phyloP scores from a whole-genome alignment of 345 rosid genomes.

The Durio zibethinus region DNA sequence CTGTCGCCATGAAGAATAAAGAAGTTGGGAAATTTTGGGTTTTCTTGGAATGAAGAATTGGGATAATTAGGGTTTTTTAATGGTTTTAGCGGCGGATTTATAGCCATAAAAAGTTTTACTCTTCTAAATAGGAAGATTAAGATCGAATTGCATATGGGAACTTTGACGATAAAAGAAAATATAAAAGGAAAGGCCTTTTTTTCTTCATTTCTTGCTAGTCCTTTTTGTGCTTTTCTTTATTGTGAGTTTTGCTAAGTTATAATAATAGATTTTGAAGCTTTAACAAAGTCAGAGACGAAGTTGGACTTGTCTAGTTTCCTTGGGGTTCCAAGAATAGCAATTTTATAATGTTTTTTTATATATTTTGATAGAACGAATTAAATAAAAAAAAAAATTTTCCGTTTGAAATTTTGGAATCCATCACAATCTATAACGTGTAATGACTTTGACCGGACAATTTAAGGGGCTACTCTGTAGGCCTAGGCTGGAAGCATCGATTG shows the following conservation, averaged over 20 bases:
- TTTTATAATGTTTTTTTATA: no score
- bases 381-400: no score
- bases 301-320: background rate
- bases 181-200: background rate
- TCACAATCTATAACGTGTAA: background rate
- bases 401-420: background rate
- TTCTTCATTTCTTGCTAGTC: background rate
- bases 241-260: background rate
- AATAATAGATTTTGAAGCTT: background rate
- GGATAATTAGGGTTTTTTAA: conserved; percentile 11
- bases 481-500: background rate
- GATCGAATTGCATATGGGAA: background rate
- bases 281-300: background rate
- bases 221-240: no score
- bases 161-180: background rate
- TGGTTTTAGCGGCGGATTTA: background rate
- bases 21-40: background rate
- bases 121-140: background rate
- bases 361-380: no score
- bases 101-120: background rate
- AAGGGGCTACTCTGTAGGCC: background rate
- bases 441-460: background rate
- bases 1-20: conserved; percentile 47
- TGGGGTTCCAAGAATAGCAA: conserved; percentile 13
- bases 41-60: background rate